Percentiles rank a stretch among this genome's conserved stretches.
phyloP scores from a whole-genome alignment of 1,284 basidiomycete species.

The Cryptococcus floricola region DNA sequence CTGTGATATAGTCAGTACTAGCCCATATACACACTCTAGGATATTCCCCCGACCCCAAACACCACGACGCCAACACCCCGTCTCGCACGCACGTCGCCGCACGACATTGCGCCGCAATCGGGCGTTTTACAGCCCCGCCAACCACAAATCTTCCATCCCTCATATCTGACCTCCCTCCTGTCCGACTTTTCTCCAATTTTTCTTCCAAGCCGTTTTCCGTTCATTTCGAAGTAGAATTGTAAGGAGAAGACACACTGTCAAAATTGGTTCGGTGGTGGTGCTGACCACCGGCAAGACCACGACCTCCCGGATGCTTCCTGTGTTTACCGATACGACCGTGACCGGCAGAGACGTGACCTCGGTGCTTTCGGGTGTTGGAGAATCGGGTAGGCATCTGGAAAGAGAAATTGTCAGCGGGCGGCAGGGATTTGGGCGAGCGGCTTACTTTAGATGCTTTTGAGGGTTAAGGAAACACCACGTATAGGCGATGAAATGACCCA shows the following conservation, averaged over 20 bases:
- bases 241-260: conserved; percentile 45
- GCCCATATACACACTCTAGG: background rate
- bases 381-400: conserved; percentile 81
- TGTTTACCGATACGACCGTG: conserved; percentile 99
- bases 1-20: conserved; percentile 1
- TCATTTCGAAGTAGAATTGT: background rate
- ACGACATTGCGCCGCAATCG: too few relatives aligned
- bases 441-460: conserved; percentile 31
- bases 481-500: background rate
- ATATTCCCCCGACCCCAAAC: background rate
- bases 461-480: conserved; percentile 17
- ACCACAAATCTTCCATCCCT: background rate
- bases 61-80: too few relatives aligned
- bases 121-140: background rate
- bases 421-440: too few relatives aligned
- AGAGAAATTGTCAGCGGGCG: background rate
- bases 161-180: background rate
- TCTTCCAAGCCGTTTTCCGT: background rate
- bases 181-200: background rate
- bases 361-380: conserved; percentile 96
- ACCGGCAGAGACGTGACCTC: conserved; percentile 97
- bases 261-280: conserved; percentile 87
- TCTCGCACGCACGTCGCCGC: too few relatives aligned
- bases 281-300: conserved; percentile 99
- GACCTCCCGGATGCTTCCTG: conserved; percentile 99